A percentile compares a stretch with the other conserved stretches of the same genome.
phyloP scores from a whole-genome alignment of 2,329 filamentous ascomycete genomes.

The Drechslerella coelobrocha region DNA sequence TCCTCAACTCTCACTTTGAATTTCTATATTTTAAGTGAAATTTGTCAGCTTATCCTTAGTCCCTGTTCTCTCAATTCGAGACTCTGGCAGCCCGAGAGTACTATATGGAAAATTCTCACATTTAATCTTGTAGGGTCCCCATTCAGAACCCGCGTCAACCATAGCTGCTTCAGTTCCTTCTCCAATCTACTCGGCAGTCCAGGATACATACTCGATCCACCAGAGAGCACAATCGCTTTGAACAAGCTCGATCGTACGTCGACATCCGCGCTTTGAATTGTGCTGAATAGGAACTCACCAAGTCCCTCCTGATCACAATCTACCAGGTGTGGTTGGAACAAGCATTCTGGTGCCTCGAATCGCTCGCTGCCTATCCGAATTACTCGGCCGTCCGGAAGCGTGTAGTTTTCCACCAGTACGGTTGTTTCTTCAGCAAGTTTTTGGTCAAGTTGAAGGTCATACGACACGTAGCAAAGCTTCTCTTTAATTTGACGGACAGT shows the following conservation, averaged over 20 bases:
- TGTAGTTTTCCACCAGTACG: constrained; percentile 96
- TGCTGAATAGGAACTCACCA: constrained; percentile 97
- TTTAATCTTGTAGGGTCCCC: constrained; percentile 91
- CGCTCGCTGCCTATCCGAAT: constrained; percentile 96
- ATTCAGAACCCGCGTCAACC: constrained; percentile 87
- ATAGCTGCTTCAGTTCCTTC: constrained; percentile 98
- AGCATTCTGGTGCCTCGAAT: constrained; percentile 95
- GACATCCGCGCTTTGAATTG: constrained; percentile 93
- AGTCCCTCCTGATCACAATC: constrained; percentile 97
- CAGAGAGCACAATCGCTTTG: constrained; percentile 95
- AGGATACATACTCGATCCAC: constrained; percentile 98
- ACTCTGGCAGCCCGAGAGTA: too few relatives aligned
- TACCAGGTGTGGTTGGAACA: constrained; percentile 97
- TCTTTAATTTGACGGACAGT: constrained; percentile 99
- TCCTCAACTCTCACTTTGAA: constrained; percentile 99
- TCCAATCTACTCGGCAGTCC: constrained; percentile 91
- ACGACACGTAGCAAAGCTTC: constrained; percentile 99
- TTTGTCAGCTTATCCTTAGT: too few relatives aligned
- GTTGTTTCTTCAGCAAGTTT: constrained; percentile 96
- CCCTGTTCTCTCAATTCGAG: too few relatives aligned
- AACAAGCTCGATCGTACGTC: constrained; percentile 92
- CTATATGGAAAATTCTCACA: too few relatives aligned
- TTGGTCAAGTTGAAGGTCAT: constrained; percentile 96
- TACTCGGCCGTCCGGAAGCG: constrained; percentile 91
- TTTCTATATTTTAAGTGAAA: constrained; percentile 76